Percentiles rank a stretch among this genome's conserved stretches.
Evolutionary conservation across 306 rosid genomes (phyloP).

Genomic region (Prinsepia uniflora): DNA sequence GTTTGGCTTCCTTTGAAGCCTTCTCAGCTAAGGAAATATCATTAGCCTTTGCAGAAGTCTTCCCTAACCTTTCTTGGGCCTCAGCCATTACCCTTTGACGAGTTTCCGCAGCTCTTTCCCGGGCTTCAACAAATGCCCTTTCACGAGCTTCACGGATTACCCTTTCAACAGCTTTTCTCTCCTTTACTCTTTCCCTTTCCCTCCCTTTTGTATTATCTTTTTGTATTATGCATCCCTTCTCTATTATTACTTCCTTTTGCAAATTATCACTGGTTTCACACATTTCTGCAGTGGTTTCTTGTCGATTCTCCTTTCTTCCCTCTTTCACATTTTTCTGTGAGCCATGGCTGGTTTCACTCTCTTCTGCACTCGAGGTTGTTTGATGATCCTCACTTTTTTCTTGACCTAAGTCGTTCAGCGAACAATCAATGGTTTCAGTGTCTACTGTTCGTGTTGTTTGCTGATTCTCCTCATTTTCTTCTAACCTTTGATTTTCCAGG

Average conservation of each 20-base stretch:
- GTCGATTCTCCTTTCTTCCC: slow-evolving; percentile 22
- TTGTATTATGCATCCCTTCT: slow-evolving; percentile 45
- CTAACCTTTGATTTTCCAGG: slow-evolving; percentile 13
- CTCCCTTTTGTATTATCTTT: slow-evolving; percentile 57
- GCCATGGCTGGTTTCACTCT: slow-evolving; percentile 5
- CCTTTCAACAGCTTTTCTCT: slow-evolving; percentile 77
- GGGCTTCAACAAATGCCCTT: slow-evolving; percentile 87
- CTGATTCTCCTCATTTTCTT: slow-evolving; percentile 22
- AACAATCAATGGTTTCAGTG: slow-evolving; percentile 31
- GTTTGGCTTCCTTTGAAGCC: slow-evolving; percentile 76
- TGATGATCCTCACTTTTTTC: slow-evolving; percentile 13
- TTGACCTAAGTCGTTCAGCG: slow-evolving; percentile 37
- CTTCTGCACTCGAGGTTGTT: slow-evolving; percentile 5
- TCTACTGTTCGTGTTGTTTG: slow-evolving; percentile 31
- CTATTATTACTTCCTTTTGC: slow-evolving; percentile 42
- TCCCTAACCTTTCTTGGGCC: slow-evolving; percentile 59
- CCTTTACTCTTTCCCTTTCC: slow-evolving; percentile 66
- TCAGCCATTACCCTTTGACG: slow-evolving; percentile 57
- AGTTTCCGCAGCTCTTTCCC: slow-evolving; percentile 69
- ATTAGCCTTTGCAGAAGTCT: slow-evolving; percentile 41
- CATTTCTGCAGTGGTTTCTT: slow-evolving; percentile 34
- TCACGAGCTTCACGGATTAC: slow-evolving; percentile 88
- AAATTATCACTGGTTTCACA: slow-evolving; percentile 30
- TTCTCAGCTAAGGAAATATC: slow-evolving; percentile 59
- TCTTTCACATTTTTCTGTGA: slow-evolving; percentile 11